These are phyloP conservation scores for Fonsecaea erecta DNA, from an alignment of 2,329 filamentous ascomycete species.

Conservation along the genomic window DNA sequence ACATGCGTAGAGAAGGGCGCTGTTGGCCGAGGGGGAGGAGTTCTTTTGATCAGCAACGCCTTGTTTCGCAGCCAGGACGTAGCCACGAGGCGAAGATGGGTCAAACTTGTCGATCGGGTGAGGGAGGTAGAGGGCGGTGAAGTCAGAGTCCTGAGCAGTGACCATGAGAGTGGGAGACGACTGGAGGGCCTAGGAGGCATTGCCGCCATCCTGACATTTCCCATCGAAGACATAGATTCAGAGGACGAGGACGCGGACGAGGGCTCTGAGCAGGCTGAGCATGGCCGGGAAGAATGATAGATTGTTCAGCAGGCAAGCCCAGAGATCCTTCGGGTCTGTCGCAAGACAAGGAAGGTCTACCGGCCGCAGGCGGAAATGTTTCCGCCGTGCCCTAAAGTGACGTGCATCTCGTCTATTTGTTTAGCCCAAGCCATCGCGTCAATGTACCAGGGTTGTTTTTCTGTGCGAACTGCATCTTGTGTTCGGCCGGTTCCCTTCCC, in stretches of 20 bases:
- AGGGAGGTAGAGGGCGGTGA: conserved; percentile 80
- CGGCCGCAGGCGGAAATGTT: background rate
- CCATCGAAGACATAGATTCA: conserved; percentile 79
- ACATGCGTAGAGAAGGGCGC: conserved; percentile 84
- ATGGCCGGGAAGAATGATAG: conserved; percentile 26
- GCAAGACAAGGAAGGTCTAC: background rate
- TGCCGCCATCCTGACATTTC: conserved; percentile 88
- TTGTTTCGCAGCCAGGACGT: conserved; percentile 85
- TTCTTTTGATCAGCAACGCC: conserved; percentile 82
- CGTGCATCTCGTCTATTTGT: conserved; percentile 11
- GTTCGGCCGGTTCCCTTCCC: too few relatives aligned
- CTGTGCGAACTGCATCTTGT: background rate
- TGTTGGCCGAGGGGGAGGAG: conserved; percentile 82
- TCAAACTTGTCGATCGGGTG: conserved; percentile 85
- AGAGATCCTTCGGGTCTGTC: background rate
- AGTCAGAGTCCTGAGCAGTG: conserved; percentile 83
- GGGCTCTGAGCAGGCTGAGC: conserved; percentile 40
- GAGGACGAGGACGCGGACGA: conserved; percentile 64
- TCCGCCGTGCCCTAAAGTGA: conserved; percentile 15
- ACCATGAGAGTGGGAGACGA: conserved; percentile 89
- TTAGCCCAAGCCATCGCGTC: conserved; percentile 8
- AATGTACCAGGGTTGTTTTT: background rate
- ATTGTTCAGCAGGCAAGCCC: background rate
- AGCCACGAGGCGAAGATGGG: conserved; percentile 76
- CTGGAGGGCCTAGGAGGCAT: conserved; percentile 84